These are phyloP conservation scores for Russula abietina DNA, from an alignment of 768 basidiomycete species.

Conservation along the genomic window DNA sequence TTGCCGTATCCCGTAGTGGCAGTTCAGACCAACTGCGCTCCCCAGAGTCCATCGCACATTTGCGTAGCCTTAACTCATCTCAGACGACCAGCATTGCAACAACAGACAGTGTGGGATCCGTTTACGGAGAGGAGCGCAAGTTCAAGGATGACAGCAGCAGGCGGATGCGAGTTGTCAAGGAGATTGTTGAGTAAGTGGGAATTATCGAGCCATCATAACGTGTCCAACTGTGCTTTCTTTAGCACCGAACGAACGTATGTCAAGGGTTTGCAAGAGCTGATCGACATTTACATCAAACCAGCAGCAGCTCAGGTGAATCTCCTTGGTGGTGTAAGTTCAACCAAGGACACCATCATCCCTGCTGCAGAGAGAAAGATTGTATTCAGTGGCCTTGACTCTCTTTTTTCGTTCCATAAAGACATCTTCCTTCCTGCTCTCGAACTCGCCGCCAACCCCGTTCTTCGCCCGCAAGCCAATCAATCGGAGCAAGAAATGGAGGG, in stretches of 20 bases:
- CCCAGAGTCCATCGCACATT: constrained; percentile 52
- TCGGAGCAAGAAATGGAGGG: constrained; percentile 62
- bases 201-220: constrained; percentile 12
- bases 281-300: constrained; percentile 92
- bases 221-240: constrained; percentile 23
- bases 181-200: constrained; percentile 78
- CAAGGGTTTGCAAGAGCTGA: constrained; percentile 86
- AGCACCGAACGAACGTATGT: constrained; percentile 96
- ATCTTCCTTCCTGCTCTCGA: constrained; percentile 91
- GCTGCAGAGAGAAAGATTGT: constrained; percentile 82
- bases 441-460: constrained; percentile 61
- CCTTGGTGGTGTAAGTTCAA: constrained; percentile 61
- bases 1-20: constrained; percentile 35
- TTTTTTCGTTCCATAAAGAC: constrained; percentile 88
- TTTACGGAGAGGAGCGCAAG: constrained; percentile 62
- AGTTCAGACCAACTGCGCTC: constrained; percentile 55
- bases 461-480: constrained; percentile 43
- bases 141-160: constrained; percentile 88
- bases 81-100: constrained; percentile 69
- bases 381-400: constrained; percentile 82
- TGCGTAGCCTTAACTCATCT: constrained; percentile 53
- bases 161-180: constrained; percentile 75
- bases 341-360: constrained; percentile 82
- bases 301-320: constrained; percentile 64
- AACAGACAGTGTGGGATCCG: constrained; percentile 67